These are phyloP conservation scores for Oehlia diaphana DNA, from an alignment of 192 early-diverging fungal species.

Conservation along the genomic window DNA sequence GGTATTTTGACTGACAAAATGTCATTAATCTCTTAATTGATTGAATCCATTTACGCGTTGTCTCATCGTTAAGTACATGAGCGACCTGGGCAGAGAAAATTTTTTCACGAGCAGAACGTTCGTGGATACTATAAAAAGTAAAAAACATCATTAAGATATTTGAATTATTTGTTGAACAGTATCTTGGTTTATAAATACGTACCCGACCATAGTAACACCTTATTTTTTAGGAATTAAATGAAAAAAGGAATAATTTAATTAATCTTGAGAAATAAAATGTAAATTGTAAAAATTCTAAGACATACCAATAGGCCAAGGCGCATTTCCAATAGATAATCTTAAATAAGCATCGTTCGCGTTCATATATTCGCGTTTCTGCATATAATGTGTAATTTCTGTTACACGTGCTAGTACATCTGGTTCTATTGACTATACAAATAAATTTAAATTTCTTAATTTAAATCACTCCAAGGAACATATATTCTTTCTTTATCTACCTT, in stretches of 20 bases:
- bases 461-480: not conserved
- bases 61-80: slow-evolving; percentile 96
- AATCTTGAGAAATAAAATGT: not conserved
- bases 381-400: slow-evolving; percentile 83
- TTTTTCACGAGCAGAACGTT: slow-evolving; percentile 94
- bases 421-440: slow-evolving; percentile 51
- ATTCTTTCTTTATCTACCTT: slow-evolving; percentile 34
- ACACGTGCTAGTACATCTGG: slow-evolving; percentile 89
- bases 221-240: not conserved
- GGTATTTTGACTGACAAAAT: slow-evolving; percentile 90
- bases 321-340: slow-evolving; percentile 93
- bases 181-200: slow-evolving; percentile 29
- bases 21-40: slow-evolving; percentile 95
- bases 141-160: not conserved
- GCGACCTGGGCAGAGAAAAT: slow-evolving; percentile 94
- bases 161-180: not conserved
- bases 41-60: slow-evolving; percentile 98
- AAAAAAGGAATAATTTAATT: not conserved
- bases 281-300: not conserved
- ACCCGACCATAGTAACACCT: slow-evolving; percentile 89
- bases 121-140: slow-evolving; percentile 78
- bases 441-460: not conserved
- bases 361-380: slow-evolving; percentile 87
- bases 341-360: slow-evolving; percentile 93
- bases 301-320: slow-evolving; percentile 94